Conservation (phyloP, 441 rosid species). For the Gossypium trilobum region DNA sequence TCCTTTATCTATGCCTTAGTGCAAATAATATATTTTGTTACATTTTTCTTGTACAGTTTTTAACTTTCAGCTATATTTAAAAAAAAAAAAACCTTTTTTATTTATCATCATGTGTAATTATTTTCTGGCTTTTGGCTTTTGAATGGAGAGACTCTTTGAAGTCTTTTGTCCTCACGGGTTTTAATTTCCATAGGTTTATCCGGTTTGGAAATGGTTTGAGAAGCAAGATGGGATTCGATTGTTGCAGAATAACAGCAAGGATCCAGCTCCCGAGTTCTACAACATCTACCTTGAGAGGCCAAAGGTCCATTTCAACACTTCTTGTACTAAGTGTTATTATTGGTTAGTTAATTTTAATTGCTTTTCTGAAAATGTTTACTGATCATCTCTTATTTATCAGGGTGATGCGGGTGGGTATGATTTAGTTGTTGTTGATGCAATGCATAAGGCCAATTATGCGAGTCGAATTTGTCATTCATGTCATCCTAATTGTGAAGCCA, state of each 20-base stretch:
- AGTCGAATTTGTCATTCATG: slow-evolving; percentile 99
- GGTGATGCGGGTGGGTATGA: slow-evolving; percentile 99
- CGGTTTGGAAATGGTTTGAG: slow-evolving; percentile 99
- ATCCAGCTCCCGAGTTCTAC: slow-evolving; percentile 99
- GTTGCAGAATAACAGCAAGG: slow-evolving; percentile 83
- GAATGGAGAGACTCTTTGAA: slow-evolving; percentile 3
- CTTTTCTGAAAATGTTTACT: slow-evolving; percentile 16
- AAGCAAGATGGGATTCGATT: slow-evolving; percentile 99
- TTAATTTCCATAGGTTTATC: slow-evolving; percentile 66
- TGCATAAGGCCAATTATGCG: slow-evolving; percentile 99
- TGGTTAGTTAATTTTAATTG: neutral
- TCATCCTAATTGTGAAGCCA: slow-evolving; percentile 98
- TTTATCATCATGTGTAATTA: slow-evolving; percentile 6
- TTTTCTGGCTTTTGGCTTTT: neutral
- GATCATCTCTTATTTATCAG: slow-evolving; percentile 36
- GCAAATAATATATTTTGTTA: neutral
- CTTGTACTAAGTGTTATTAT: slow-evolving; percentile 13
- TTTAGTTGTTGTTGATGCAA: slow-evolving; percentile 98
- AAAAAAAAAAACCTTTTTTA: neutral
- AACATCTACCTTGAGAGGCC: slow-evolving; percentile 99
- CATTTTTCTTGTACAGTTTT: neutral
- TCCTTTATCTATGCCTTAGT: neutral
- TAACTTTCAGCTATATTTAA: neutral
- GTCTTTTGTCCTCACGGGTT: slow-evolving; percentile 16
- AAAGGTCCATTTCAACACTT: slow-evolving; percentile 41